phyloP scores from a whole-genome alignment of 2,329 filamentous ascomycete genomes.

The Hymenoscyphus fructigenus region DNA sequence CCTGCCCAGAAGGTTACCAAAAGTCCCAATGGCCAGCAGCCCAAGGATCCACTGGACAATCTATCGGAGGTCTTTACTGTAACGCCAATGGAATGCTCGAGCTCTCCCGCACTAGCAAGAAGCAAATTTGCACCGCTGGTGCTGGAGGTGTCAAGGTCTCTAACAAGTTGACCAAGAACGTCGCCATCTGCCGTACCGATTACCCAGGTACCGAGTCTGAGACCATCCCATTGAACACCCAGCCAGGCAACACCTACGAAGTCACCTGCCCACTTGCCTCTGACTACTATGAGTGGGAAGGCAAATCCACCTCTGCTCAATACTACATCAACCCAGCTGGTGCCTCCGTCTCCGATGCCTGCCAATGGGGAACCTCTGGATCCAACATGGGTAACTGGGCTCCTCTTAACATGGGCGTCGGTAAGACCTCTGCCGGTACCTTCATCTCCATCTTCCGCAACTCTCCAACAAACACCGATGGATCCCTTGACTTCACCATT shows the following conservation, averaged over 20 bases:
- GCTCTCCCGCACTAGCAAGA: slow-evolving; percentile 67
- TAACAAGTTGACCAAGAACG: slow-evolving; percentile 68
- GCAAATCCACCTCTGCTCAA: slow-evolving; percentile 77
- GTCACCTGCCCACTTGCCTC: slow-evolving; percentile 74
- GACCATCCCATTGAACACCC: slow-evolving; percentile 71
- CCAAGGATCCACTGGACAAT: slow-evolving; percentile 80
- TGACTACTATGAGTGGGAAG: slow-evolving; percentile 77
- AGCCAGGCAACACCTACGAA: slow-evolving; percentile 56
- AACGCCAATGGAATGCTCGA: slow-evolving; percentile 69
- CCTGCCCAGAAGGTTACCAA: slow-evolving; percentile 86
- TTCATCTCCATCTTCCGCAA: slow-evolving; percentile 88
- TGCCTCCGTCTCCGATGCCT: slow-evolving; percentile 63
- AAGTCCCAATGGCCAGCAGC: slow-evolving; percentile 84
- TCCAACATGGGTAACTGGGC: slow-evolving; percentile 75
- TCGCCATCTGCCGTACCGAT: slow-evolving; percentile 88
- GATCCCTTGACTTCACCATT: slow-evolving; percentile 74
- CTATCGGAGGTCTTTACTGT: slow-evolving; percentile 85
- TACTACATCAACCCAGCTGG: slow-evolving; percentile 95
- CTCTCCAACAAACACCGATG: slow-evolving; percentile 64
- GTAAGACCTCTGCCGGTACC: slow-evolving; percentile 62
- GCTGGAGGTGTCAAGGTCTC: slow-evolving; percentile 65
- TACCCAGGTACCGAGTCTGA: slow-evolving; percentile 92
- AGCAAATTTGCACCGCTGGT: slow-evolving; percentile 74
- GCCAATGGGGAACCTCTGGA: slow-evolving; percentile 69
- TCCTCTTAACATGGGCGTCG: slow-evolving; percentile 81